Conservation (phyloP, 306 rosid genomes). For the Vigna radiata region DNA sequence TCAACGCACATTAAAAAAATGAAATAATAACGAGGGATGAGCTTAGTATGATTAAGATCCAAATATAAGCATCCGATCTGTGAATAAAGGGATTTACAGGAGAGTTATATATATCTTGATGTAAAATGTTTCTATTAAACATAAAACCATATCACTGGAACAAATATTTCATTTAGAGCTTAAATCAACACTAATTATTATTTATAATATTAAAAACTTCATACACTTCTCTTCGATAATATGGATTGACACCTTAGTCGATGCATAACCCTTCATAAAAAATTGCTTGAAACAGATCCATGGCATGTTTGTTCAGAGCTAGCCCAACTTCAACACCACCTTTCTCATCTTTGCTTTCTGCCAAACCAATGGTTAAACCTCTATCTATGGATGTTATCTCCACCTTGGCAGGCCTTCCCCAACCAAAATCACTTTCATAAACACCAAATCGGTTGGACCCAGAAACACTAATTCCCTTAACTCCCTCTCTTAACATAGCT, state of each 20-base stretch:
- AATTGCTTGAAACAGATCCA: constrained; percentile 21
- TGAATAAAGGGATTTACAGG: too few relatives aligned
- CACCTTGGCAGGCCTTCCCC: constrained; percentile 58
- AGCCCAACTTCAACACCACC: constrained; percentile 47
- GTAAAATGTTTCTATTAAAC: too few relatives aligned
- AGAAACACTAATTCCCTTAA: constrained; percentile 32
- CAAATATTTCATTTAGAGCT: too few relatives aligned
- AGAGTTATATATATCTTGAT: too few relatives aligned
- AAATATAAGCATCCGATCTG: too few relatives aligned
- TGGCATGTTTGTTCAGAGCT: constrained; percentile 23
- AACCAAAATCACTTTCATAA: constrained; percentile 56
- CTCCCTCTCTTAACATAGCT: neutral
- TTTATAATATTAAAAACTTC: too few relatives aligned
- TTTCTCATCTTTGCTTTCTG: constrained; percentile 40
- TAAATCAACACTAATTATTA: too few relatives aligned
- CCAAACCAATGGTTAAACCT: constrained; percentile 33
- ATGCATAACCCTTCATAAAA: neutral
- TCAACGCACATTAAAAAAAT: too few relatives aligned
- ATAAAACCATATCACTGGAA: too few relatives aligned
- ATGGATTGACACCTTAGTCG: neutral
- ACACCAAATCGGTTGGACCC: constrained; percentile 57
- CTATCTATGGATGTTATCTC: constrained; percentile 44
- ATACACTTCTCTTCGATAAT: neutral
- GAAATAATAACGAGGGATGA: too few relatives aligned
- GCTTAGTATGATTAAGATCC: too few relatives aligned